Percentiles rank a stretch among this genome's conserved stretches.
These are phyloP conservation scores for Paramarasmius palmivorus DNA, from an alignment of 1,284 basidiomycete genomes.

Conservation along the genomic window DNA sequence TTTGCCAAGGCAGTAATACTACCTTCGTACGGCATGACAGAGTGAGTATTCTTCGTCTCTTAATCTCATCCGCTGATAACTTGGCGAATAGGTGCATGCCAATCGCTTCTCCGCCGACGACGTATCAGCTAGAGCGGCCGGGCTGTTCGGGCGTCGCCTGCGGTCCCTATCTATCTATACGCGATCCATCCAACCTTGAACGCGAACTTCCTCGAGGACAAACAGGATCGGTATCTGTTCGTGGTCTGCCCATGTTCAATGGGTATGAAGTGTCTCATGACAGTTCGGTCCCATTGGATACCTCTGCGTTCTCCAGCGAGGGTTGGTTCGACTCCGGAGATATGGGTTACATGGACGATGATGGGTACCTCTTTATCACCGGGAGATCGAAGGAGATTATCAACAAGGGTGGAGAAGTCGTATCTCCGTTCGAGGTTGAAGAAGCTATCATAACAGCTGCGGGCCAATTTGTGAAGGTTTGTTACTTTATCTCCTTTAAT, in stretches of 20 bases:
- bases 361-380: slow-evolving; percentile 50
- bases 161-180: slow-evolving; percentile 46
- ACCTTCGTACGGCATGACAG: slow-evolving; percentile 50
- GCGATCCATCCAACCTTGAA: slow-evolving; percentile 37
- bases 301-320: slow-evolving; percentile 31
- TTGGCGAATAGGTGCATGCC: slow-evolving; percentile 8
- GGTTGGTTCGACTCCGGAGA: slow-evolving; percentile 52
- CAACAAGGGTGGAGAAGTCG: slow-evolving; percentile 56
- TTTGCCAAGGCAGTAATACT: slow-evolving; percentile 41
- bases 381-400: slow-evolving; percentile 51
- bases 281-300: slow-evolving; percentile 31
- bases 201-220: slow-evolving; percentile 30
- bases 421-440: slow-evolving; percentile 49
- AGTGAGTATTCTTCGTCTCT: slow-evolving; percentile 32
- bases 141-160: slow-evolving; percentile 47
- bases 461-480: slow-evolving; percentile 38
- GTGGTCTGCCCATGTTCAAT: slow-evolving; percentile 40
- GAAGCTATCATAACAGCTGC: slow-evolving; percentile 44
- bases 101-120: slow-evolving; percentile 30
- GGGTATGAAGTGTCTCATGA: slow-evolving; percentile 29
- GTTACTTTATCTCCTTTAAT: slow-evolving; percentile 1
- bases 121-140: slow-evolving; percentile 43
- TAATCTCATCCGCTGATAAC: slow-evolving; percentile 26
- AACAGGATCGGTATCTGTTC: slow-evolving; percentile 43
- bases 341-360: slow-evolving; percentile 48